A percentile compares a stretch with the other conserved stretches of the same genome.
phyloP scores from a whole-genome alignment of 176 grass and related monocot genomes.

The Aegilops umbellulata region DNA sequence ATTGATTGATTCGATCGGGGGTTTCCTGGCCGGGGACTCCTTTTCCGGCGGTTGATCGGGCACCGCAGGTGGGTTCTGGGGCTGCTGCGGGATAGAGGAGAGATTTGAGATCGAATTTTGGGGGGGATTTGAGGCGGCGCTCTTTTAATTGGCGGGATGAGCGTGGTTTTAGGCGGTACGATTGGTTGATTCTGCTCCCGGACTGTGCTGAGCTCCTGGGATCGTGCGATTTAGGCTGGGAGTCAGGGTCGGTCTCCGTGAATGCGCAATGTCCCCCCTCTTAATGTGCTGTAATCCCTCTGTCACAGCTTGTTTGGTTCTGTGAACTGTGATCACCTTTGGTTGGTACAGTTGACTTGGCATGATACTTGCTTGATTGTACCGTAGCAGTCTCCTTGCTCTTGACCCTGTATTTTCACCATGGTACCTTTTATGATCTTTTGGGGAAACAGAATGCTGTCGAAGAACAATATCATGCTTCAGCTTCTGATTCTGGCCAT shows the following conservation, averaged over 20 bases:
- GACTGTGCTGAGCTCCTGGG: background rate
- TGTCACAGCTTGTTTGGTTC: background rate
- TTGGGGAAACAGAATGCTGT: background rate
- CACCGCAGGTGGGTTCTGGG: background rate
- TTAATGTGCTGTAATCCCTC: background rate
- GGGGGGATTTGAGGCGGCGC: background rate
- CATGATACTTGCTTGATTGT: background rate
- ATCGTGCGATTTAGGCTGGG: background rate
- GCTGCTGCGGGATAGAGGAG: background rate
- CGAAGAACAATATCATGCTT: background rate
- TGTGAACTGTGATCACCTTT: background rate
- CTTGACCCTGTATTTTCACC: background rate
- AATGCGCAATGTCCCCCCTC: background rate
- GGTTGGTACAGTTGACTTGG: background rate
- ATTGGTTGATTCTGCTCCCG: background rate
- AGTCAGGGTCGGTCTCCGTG: background rate
- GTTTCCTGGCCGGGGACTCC: background rate
- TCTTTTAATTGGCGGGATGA: background rate
- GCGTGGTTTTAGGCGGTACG: background rate
- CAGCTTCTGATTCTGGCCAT: background rate
- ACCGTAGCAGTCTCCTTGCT: background rate
- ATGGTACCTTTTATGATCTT: background rate
- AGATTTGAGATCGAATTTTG: background rate
- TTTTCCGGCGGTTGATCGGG: background rate
- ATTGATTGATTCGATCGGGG: constrained; percentile 13